These are phyloP conservation scores for Penicillium hesseltinei DNA, from an alignment of 2,329 filamentous ascomycete genomes.

Conservation along the genomic window DNA sequence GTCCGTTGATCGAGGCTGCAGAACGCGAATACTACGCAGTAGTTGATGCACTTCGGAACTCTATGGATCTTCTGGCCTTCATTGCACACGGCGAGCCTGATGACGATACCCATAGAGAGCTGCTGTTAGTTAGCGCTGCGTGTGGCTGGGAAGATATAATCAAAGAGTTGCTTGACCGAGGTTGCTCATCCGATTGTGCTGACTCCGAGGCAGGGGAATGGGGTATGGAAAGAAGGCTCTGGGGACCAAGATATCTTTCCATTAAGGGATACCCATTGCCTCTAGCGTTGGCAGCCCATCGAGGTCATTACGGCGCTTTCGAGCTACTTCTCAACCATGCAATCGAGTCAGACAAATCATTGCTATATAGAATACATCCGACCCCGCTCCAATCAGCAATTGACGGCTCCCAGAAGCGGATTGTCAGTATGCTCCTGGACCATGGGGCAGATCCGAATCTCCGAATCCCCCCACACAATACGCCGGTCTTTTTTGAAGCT, in stretches of 20 bases:
- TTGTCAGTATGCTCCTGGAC: background rate
- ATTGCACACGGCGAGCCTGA: background rate
- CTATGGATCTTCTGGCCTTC: background rate
- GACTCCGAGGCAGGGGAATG: background rate
- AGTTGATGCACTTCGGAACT: background rate
- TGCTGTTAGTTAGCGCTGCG: background rate
- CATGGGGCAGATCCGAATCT: background rate
- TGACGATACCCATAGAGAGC: background rate
- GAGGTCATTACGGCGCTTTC: background rate
- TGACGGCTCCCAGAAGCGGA: background rate
- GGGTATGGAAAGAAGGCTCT: background rate
- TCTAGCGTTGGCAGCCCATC: background rate
- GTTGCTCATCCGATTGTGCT: background rate
- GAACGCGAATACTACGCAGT: background rate
- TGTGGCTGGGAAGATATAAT: background rate
- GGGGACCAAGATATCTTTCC: background rate
- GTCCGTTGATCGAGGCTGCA: background rate
- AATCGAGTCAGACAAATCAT: background rate
- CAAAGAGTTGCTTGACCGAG: background rate
- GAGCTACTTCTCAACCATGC: background rate
- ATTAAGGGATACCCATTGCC: background rate
- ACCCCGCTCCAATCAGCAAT: background rate
- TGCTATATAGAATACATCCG: background rate
- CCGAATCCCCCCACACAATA: background rate
- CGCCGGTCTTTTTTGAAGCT: background rate